Conservation (phyloP, 805 yeast species). For the Metschnikowia koreensis region DNA sequence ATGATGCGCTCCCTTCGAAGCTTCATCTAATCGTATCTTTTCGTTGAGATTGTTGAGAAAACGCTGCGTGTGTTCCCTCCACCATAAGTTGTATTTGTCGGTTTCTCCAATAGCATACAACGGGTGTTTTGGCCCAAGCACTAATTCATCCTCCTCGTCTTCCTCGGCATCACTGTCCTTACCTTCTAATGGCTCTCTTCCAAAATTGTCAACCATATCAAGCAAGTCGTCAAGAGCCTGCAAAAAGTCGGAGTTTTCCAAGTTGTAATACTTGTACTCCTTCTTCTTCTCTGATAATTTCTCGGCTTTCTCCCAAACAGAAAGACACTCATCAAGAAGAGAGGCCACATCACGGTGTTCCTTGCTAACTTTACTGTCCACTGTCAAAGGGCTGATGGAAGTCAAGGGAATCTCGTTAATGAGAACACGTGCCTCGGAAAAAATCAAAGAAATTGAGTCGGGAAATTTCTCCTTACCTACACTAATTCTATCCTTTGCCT, state of each 20-base stretch:
- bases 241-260: constrained; percentile 50
- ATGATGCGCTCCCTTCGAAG: constrained; percentile 14
- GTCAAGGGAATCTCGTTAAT: constrained; percentile 60
- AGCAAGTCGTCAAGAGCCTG: constrained; percentile 64
- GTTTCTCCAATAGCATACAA: constrained; percentile 41
- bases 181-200: constrained; percentile 45
- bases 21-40: constrained; percentile 15
- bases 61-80: constrained; percentile 45
- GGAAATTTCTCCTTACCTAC: constrained; percentile 54
- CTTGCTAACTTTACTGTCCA: constrained; percentile 32
- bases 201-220: constrained; percentile 67
- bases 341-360: constrained; percentile 34
- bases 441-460: constrained; percentile 44
- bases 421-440: constrained; percentile 55
- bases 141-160: constrained; percentile 34
- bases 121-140: constrained; percentile 54
- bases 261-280: constrained; percentile 33
- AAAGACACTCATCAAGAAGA: constrained; percentile 47
- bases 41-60: constrained; percentile 33
- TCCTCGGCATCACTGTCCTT: constrained; percentile 60
- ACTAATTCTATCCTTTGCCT: constrained; percentile 68
- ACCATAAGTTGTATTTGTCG: constrained; percentile 52
- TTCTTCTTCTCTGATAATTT: constrained; percentile 22
- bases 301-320: constrained; percentile 46
- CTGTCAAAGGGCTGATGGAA: constrained; percentile 49